These are phyloP conservation scores for Nymphaea thermarum DNA, from an alignment of 164 flowering plant species.

Conservation along the genomic window DNA sequence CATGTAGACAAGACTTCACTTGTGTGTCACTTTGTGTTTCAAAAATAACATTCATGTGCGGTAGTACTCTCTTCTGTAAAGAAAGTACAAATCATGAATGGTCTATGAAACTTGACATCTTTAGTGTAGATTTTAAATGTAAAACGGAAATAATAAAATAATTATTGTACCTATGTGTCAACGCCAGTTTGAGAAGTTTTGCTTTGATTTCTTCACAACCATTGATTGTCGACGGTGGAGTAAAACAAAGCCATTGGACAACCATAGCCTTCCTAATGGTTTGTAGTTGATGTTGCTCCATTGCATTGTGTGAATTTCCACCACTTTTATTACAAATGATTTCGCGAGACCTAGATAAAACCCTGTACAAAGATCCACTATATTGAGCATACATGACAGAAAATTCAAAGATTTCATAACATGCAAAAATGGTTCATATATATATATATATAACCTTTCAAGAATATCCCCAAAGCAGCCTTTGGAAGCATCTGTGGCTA, in stretches of 20 bases:
- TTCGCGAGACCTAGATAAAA: conserved; percentile 83
- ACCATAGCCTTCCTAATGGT: conserved; percentile 85
- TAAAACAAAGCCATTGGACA: conserved; percentile 97
- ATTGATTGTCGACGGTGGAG: conserved; percentile 77
- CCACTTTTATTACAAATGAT: conserved; percentile 45
- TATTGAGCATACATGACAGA: background rate
- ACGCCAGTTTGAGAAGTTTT: conserved; percentile 67
- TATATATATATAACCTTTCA: conserved; percentile 43
- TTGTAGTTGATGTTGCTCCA: conserved; percentile 79
- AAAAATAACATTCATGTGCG: too few relatives aligned
- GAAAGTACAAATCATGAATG: too few relatives aligned
- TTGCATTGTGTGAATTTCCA: conserved; percentile 43
- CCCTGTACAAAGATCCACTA: conserved; percentile 32
- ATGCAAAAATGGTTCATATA: too few relatives aligned
- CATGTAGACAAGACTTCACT: too few relatives aligned
- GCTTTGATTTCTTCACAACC: conserved; percentile 41
- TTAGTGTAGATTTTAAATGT: too few relatives aligned
- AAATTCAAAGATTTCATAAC: too few relatives aligned
- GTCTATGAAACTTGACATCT: too few relatives aligned
- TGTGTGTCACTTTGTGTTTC: too few relatives aligned
- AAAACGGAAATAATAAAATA: background rate
- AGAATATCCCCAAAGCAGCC: conserved; percentile 89
- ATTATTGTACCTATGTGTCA: conserved; percentile 64
- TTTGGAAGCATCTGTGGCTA: conserved; percentile 61
- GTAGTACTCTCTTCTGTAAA: too few relatives aligned